Base-by-base conservation (phyloP, 2,329 filamentous ascomycete genomes). In the Alternaria arbusti region DNA sequence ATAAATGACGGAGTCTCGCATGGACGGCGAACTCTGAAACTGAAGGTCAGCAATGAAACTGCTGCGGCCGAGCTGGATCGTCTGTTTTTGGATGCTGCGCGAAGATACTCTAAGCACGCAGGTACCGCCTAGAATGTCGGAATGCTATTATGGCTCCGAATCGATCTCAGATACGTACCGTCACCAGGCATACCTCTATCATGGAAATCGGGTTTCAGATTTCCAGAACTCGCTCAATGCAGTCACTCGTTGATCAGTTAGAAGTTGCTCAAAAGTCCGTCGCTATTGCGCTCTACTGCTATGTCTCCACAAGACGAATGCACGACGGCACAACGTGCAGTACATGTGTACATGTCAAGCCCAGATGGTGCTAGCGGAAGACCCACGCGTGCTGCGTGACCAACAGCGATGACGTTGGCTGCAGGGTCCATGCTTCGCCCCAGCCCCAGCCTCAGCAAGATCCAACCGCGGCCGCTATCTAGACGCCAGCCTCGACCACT, bases 381-480 rank as follows among this genome's bases (percentile, higher is more conserved):
- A 36, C 49, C 54, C 49, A 54, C 9, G 50, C 30, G 49, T 40
- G 32, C 45, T 54, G 50, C 60, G 56, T 63, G 60, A 63, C 60
- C 60, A 54, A 47, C 49, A 54, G 49, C 49, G 30, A 59, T 63
- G 60, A 59, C 56, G 60, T 57, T 54, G 52, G 52, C 52, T 57
- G 30, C 59, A 60, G 58, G 58, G 58, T 57, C 58, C 58, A 57
- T 54, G 60, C 57, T 54, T 47, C n/a, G 49, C 54, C 59, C 59
- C 54, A 58, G 59, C 55, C 60, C 59, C 54, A 58, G 59, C 55
- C 60, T 52, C 60, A 59, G 50, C 25, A 28, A 50, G 25, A 32
- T 58, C 22, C 43, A 36, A 54, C 40, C 30, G 55, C 60, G 43
- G 43, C 30, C 49, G 44, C 60, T 49, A 59, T 62, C 49, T 57